Evolutionary conservation across 2,329 filamentous ascomycete genomes (phyloP).

Genomic region (Phoma sp.): DNA sequence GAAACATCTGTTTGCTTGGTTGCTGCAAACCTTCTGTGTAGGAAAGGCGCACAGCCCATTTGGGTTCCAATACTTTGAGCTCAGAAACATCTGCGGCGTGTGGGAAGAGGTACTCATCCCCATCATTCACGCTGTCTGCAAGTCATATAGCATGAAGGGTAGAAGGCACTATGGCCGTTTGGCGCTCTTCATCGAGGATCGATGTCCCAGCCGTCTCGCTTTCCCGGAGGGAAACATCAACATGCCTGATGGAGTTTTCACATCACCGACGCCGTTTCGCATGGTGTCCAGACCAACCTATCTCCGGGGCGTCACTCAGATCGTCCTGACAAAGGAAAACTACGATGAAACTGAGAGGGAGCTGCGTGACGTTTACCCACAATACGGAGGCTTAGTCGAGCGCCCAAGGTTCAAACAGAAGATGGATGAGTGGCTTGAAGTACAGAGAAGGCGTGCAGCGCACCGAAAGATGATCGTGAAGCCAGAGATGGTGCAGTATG

Average conservation of each 20-base stretch:
- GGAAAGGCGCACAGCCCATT: slow-evolving; percentile 39
- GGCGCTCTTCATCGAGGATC: slow-evolving; percentile 40
- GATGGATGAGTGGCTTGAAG: slow-evolving; percentile 38
- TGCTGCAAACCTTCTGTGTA: slow-evolving; percentile 43
- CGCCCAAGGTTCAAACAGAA: slow-evolving; percentile 38
- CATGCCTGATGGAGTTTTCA: slow-evolving; percentile 13
- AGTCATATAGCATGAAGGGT: slow-evolving; percentile 37
- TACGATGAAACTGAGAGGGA: slow-evolving; percentile 39
- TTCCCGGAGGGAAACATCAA: slow-evolving; percentile 41
- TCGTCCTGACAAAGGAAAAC: slow-evolving; percentile 27
- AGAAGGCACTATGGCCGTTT: slow-evolving; percentile 41
- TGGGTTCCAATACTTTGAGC: slow-evolving; percentile 39
- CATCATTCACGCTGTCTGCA: slow-evolving; percentile 39
- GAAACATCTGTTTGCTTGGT: slow-evolving; percentile 43
- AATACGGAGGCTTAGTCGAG: slow-evolving; percentile 43
- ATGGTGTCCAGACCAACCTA: slow-evolving; percentile 25
- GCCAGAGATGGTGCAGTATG: slow-evolving; percentile 14
- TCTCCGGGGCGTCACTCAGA: not conserved
- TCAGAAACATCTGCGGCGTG: slow-evolving; percentile 34
- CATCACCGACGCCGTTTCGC: slow-evolving; percentile 34
- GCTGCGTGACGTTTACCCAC: slow-evolving; percentile 36
- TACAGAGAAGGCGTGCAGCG: slow-evolving; percentile 30
- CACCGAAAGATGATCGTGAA: slow-evolving; percentile 21
- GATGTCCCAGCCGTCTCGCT: slow-evolving; percentile 37
- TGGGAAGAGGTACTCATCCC: slow-evolving; percentile 43